These are phyloP conservation scores for Penicillium freii DNA, from an alignment of 2,329 filamentous ascomycete genomes.

Conservation along the genomic window DNA sequence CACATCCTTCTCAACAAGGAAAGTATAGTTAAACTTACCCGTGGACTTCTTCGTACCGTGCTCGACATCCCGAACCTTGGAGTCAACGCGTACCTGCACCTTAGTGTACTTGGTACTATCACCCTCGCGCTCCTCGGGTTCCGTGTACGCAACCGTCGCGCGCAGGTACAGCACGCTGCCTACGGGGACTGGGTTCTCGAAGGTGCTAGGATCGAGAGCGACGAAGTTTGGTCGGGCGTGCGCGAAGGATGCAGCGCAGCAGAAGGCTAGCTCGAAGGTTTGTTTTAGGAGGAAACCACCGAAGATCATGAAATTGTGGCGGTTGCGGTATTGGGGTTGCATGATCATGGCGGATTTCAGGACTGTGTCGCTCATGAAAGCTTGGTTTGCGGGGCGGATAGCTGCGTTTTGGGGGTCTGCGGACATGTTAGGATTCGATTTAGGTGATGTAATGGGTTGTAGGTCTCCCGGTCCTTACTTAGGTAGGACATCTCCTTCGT, in stretches of 20 bases:
- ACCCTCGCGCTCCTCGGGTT: constrained; percentile 53
- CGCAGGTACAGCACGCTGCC: constrained; percentile 73
- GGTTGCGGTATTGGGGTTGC: constrained; percentile 69
- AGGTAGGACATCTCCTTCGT: constrained; percentile 65
- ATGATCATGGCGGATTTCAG: constrained; percentile 69
- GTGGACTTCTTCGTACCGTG: constrained; percentile 66
- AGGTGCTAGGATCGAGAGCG: constrained; percentile 70
- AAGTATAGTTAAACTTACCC: constrained; percentile 75
- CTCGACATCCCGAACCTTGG: constrained; percentile 70
- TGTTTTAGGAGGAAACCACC: constrained; percentile 72
- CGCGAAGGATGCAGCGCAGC: constrained; percentile 68
- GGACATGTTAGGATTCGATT: neutral
- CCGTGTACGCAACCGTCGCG: constrained; percentile 69
- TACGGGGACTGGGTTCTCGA: constrained; percentile 72
- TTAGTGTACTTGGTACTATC: constrained; percentile 54
- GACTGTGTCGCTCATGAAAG: constrained; percentile 62
- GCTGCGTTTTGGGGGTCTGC: constrained; percentile 55
- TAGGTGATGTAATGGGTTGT: neutral
- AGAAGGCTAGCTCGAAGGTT: constrained; percentile 74
- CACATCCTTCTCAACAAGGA: constrained; percentile 63
- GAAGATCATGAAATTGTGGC: constrained; percentile 76
- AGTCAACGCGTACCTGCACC: constrained; percentile 69
- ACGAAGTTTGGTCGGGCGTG: constrained; percentile 69
- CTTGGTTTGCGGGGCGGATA: constrained; percentile 56
- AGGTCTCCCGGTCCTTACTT: constrained; percentile 34